Base-by-base conservation (phyloP, 192 early-diverging fungal genomes). In the Mycoemilia scoparia region DNA sequence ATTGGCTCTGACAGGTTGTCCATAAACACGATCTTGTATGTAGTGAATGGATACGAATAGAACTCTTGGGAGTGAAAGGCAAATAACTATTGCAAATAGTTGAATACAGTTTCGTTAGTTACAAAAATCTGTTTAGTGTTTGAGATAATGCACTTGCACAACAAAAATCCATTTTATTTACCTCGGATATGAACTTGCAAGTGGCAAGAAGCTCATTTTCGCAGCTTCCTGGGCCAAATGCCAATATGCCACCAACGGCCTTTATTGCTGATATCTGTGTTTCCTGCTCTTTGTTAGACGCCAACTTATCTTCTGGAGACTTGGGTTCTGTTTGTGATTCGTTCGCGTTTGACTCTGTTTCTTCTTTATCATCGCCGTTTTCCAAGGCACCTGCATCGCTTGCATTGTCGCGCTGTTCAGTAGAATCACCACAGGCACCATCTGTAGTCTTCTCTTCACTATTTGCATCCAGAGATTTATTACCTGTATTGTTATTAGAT, bases 1-100 rank as follows among this genome's bases (percentile, higher is more conserved):
- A 76, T 59, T 4, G 83, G 66, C 26, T 56, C 54, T 40, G 65
- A 70, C 4, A 74, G 51, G 23, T 87, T 77, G 31, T 83, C 84
- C 10, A 92, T 47, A 61, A 93, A 93, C 3, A 92, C 85, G 20
- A 85, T 51, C 41, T 95, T 87, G 51, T 68, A 91, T 3, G 78
- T 71, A 15, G 66, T 49, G 40, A 75, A 93, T 0, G 90, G 90
- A 47, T 81, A 95, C 8, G 80, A 77, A 0, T 84, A 87, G 30
- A 81, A 76, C 58, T 84, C 87, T 39, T 82, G 78, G 43, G 82
- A 75, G 53, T 75, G 78, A 45, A 87, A 88, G 16, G 75, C 79
- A 54, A 88, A 61, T 12, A 50, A 33, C 10, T 21, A 13, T 18
- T 32, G 23, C 27, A 45, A 10, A n/a, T n/a, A n/a, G n/a, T n/a